A percentile compares a stretch with the other conserved stretches of the same genome.
Evolutionary conservation across 1,284 basidiomycete species (phyloP).

Genomic region (Microbotryum violaceum): DNA sequence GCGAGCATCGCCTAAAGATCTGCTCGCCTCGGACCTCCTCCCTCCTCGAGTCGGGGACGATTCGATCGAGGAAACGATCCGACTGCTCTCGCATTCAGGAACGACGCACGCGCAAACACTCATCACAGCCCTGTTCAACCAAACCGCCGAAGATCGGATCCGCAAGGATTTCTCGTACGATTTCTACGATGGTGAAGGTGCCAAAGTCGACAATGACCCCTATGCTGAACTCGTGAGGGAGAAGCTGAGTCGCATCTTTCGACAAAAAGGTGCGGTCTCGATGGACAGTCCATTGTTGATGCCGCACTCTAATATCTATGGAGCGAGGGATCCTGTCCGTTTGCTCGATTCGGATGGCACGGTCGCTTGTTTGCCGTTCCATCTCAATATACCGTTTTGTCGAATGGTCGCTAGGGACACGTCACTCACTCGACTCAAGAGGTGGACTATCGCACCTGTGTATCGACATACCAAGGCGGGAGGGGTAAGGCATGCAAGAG

Average conservation of each 20-base stretch:
- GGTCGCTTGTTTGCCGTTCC: slow-evolving; percentile 28
- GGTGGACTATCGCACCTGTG: slow-evolving; percentile 34
- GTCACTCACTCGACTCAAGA: slow-evolving; percentile 33
- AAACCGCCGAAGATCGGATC: slow-evolving; percentile 29
- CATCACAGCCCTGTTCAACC: slow-evolving; percentile 33
- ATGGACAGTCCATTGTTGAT: slow-evolving; percentile 32
- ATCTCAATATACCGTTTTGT: slow-evolving; percentile 35
- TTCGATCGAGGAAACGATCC: slow-evolving; percentile 33
- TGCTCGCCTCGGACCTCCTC: slow-evolving; percentile 33
- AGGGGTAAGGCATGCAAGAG: slow-evolving; percentile 10
- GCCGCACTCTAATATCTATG: slow-evolving; percentile 33
- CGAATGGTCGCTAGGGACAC: slow-evolving; percentile 36
- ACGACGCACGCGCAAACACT: slow-evolving; percentile 33
- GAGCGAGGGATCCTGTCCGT: slow-evolving; percentile 31
- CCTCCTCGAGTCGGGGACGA: slow-evolving; percentile 36
- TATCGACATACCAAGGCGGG: slow-evolving; percentile 23
- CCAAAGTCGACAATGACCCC: slow-evolving; percentile 34
- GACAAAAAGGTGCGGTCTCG: slow-evolving; percentile 32
- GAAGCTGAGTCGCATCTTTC: slow-evolving; percentile 33
- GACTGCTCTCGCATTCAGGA: slow-evolving; percentile 32
- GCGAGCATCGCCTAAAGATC: slow-evolving; percentile 33
- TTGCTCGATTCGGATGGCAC: slow-evolving; percentile 34
- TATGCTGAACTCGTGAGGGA: slow-evolving; percentile 31
- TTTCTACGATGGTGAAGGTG: slow-evolving; percentile 28
- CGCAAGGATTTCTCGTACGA: slow-evolving; percentile 35